Base-by-base conservation (phyloP, 805 yeast species). In the Kazachstania africana region DNA sequence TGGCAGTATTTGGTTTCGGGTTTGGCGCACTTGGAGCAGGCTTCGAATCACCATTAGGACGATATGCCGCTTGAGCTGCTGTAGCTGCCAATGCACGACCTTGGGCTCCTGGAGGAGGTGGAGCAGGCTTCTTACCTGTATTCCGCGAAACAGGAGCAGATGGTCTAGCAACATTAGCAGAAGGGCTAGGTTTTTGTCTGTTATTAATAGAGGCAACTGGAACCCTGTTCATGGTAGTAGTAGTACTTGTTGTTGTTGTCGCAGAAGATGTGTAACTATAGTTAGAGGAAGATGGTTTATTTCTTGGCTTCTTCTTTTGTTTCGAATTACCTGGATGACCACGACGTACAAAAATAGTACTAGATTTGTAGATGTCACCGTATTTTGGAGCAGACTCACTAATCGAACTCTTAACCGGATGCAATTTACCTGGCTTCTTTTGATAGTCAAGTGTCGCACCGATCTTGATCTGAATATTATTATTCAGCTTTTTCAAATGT, bases 381-480 rank as follows among this genome's bases (percentile, higher is more conserved):
- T 70, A 53, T 8, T 45, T 47, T 8, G 94, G 93, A 18, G 79
- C 77, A n/a, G 71, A 50, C 9, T 64, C 66, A 28, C 78, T 78
- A 25, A 67, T 54, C 31, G 67, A 72, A 48, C 79, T 72, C 54
- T 81, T 85, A 43, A 91, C 79, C 6, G 68, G 54, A 38, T 85
- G 91, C 16, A 65, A 48, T 53, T 72, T 77, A 3, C 94, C 94
- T 1, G 95, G 84, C 54, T 91, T 91, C 68, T 88, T 91, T 59
- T 78, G 82, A 57, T 91, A 91, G 38, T 72, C 70, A 36, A 91
- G 70, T 0, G 80, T 69, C 3, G 80, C 70, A 2, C 78, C 87
- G 39, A 91, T 68, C 26, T 66, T 68, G 28, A 91, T 68, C 3
- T 66, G 63, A 29, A 84, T 59, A 0, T 70, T 66, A 12, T 67